Base-by-base conservation (phyloP, 1,284 basidiomycete genomes). In the Leccinum pachyderme region DNA sequence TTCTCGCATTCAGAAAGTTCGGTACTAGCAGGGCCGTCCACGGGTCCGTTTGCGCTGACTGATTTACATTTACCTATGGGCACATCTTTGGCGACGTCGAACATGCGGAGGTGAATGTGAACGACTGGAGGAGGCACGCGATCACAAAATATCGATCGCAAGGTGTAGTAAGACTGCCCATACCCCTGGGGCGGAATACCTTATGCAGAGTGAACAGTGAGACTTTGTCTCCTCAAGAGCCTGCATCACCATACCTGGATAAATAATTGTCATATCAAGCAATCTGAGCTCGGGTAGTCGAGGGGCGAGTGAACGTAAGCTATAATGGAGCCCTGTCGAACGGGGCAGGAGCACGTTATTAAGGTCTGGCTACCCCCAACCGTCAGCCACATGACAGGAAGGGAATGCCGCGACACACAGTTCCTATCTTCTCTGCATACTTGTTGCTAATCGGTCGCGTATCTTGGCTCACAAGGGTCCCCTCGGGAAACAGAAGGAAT, bases 401-500 rank as follows among this genome's bases (percentile, higher is more conserved):
- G 55, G 29, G 28, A 18, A 49, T 49, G 11, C 47, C n/a, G 55
- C 43, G 25, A 78, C 91, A 75, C 66, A 92, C 91, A 59, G 93
- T 84, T 12, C 87, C 89, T 60, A 82, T 78, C 72, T 91, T 93
- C 56, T 91, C 86, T 9, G 92, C 91, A 67, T 86, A 97, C 61
- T 86, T 88, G 72, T 84, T 84, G 72, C 90, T 94, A 59, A 90
- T 80, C 1, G 90, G 91, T 46, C 91, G 76, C 3, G 94, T 97
- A 59, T 93, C 76, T 53, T 82, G 80, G 67, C 89, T 92, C 9
- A 93, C 86, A 41, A 98, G 84, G 1, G 95, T 97, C 13, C 95
- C 95, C 72, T 98, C 95, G 0, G 95, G 95, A 69, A 95, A 98
- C 47, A 98, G 79, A 47, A 98, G 77, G 61, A 96, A 84, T 57